phyloP scores from a whole-genome alignment of 345 rosid genomes.

The Eutrema japonicum region DNA sequence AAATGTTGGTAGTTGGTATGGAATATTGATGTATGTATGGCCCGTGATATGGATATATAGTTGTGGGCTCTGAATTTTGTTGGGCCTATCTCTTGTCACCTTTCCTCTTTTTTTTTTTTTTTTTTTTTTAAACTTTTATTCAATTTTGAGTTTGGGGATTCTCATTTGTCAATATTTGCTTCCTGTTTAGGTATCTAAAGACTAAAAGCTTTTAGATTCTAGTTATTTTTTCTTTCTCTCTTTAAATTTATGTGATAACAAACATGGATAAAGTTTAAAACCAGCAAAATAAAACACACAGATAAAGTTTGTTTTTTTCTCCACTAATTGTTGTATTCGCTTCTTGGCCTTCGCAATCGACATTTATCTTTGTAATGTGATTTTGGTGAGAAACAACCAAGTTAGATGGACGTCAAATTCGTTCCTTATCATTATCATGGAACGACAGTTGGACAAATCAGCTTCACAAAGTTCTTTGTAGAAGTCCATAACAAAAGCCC shows the following conservation, averaged over 20 bases:
- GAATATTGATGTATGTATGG: conserved; percentile 28
- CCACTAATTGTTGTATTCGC: not conserved
- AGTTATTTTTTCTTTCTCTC: not conserved
- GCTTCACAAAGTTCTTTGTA: not conserved
- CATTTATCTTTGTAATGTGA: not conserved
- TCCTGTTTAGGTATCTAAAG: not conserved
- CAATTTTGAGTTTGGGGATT: not conserved
- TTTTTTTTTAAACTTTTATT: not conserved
- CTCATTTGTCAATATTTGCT: not conserved
- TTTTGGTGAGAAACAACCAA: not conserved
- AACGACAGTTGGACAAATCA: not conserved
- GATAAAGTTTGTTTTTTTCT: not conserved
- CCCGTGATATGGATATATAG: conserved; percentile 25
- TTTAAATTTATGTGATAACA: not conserved
- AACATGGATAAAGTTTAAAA: not conserved
- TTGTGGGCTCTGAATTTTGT: conserved; percentile 39
- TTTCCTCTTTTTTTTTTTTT: not conserved
- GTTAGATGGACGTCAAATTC: not conserved
- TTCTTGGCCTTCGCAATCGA: not conserved
- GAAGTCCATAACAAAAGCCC: not conserved
- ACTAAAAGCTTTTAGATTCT: not conserved
- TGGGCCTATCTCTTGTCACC: conserved; percentile 31
- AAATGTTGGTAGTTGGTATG: conserved; percentile 5
- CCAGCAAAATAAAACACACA: not conserved
- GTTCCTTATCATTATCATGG: not conserved